phyloP scores from a whole-genome alignment of 2,329 filamentous ascomycete genomes.

The Zasmidium citrigriseum region DNA sequence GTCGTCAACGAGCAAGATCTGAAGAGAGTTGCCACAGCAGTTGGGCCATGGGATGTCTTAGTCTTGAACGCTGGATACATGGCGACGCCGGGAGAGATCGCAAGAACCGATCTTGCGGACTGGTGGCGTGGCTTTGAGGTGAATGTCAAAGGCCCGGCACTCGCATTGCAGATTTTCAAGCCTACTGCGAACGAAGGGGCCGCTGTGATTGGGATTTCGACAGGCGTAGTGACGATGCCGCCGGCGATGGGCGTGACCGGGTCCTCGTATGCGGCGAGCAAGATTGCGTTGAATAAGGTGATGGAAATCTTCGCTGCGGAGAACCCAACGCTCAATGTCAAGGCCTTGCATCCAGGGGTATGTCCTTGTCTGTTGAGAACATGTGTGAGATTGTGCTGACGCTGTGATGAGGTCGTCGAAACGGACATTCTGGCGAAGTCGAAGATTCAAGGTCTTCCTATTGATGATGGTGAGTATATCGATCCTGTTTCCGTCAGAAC shows the following conservation, averaged over 20 bases:
- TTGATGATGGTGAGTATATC: background rate
- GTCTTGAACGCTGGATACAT: slow-evolving; percentile 3
- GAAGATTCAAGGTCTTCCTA: background rate
- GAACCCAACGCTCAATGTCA: background rate
- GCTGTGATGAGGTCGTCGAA: background rate
- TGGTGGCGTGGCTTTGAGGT: slow-evolving; percentile 7
- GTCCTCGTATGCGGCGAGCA: background rate
- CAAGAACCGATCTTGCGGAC: background rate
- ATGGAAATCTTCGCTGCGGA: background rate
- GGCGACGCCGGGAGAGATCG: background rate
- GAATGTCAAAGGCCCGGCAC: background rate
- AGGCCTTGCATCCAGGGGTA: slow-evolving; percentile 1
- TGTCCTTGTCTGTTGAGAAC: background rate
- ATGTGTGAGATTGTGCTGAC: background rate
- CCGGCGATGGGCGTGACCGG: background rate
- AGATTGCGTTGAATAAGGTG: background rate
- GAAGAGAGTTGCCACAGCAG: slow-evolving; percentile 1
- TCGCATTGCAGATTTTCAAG: background rate
- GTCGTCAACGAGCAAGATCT: slow-evolving; percentile 23
- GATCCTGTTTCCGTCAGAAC: too few species aligned
- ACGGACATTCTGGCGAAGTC: background rate
- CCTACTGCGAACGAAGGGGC: background rate
- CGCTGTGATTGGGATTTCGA: background rate
- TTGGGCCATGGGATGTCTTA: slow-evolving; percentile 5
- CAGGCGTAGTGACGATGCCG: background rate